Percentiles rank a stretch among this genome's conserved stretches.
These are phyloP conservation scores for Russula earlei DNA, from an alignment of 768 basidiomycete species.

Conservation along the genomic window DNA sequence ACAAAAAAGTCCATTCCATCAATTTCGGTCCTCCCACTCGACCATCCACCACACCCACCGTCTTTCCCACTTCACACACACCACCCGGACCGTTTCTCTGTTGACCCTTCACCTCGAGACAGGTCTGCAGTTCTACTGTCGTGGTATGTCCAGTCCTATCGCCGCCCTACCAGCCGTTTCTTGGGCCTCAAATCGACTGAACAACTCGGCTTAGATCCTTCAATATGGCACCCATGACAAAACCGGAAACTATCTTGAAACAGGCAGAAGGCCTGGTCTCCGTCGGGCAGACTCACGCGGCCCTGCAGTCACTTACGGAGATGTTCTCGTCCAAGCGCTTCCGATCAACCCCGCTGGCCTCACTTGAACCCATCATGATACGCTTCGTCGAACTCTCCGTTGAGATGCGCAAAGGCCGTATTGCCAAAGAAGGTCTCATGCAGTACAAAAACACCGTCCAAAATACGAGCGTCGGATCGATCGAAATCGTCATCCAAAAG, in stretches of 20 bases:
- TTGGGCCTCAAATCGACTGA: not conserved
- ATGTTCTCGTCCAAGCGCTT: slow-evolving; percentile 93
- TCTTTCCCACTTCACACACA: not conserved
- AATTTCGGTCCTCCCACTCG: not conserved
- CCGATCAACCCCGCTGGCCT: slow-evolving; percentile 77
- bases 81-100: not conserved
- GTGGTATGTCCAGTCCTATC: not conserved
- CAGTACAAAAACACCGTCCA: slow-evolving; percentile 98
- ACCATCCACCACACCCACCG: not conserved
- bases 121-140: not conserved
- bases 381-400: slow-evolving; percentile 96
- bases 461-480: slow-evolving; percentile 80
- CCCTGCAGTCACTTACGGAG: slow-evolving; percentile 82
- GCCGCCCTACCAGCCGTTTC: not conserved
- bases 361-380: slow-evolving; percentile 91
- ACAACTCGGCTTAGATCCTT: not conserved
- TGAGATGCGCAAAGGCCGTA: slow-evolving; percentile 85
- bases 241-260: slow-evolving; percentile 85
- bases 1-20: not conserved
- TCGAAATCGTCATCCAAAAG: slow-evolving; percentile 82
- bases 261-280: slow-evolving; percentile 91
- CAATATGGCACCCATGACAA: slow-evolving; percentile 80
- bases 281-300: slow-evolving; percentile 84
- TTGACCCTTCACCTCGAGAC: not conserved
- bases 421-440: slow-evolving; percentile 92